Conservation (phyloP, 306 rosid species). For the Boehmeria nivea region DNA sequence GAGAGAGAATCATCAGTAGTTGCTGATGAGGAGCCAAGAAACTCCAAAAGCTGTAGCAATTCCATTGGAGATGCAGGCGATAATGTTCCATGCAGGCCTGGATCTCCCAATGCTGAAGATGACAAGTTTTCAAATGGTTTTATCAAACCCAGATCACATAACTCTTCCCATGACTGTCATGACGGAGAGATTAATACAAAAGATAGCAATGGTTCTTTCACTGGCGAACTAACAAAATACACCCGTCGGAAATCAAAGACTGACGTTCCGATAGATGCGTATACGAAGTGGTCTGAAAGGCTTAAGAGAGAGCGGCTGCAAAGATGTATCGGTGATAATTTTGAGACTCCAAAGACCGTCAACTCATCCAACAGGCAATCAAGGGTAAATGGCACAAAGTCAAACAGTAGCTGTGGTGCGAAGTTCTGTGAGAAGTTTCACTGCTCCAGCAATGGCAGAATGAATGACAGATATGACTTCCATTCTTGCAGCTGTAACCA, state of each 20-base stretch:
- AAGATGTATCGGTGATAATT: slow-evolving; percentile 56
- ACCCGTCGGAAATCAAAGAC: slow-evolving; percentile 53
- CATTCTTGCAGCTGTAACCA: slow-evolving; percentile 74
- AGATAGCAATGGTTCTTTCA: slow-evolving; percentile 45
- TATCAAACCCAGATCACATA: slow-evolving; percentile 35
- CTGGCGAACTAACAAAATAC: too few relatives aligned
- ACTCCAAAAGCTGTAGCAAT: slow-evolving; percentile 35
- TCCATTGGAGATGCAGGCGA: slow-evolving; percentile 51
- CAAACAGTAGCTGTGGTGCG: slow-evolving; percentile 58
- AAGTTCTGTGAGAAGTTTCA: slow-evolving; percentile 63
- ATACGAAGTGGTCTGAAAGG: slow-evolving; percentile 77
- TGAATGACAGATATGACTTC: slow-evolving; percentile 54
- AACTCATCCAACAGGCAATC: slow-evolving; percentile 47
- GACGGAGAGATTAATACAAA: slow-evolving; percentile 48
- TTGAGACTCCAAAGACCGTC: slow-evolving; percentile 46
- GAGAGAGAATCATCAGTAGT: slow-evolving; percentile 50
- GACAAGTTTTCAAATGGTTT: slow-evolving; percentile 42
- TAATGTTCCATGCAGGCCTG: slow-evolving; percentile 38
- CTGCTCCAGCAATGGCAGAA: slow-evolving; percentile 47
- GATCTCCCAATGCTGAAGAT: slow-evolving; percentile 50
- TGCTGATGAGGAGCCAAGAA: slow-evolving; percentile 56
- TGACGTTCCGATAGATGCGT: slow-evolving; percentile 57
- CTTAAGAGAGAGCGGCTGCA: slow-evolving; percentile 48
- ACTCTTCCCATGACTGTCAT: slow-evolving; percentile 32
- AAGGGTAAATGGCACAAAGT: slow-evolving; percentile 49